Conservation (phyloP, 2,329 filamentous ascomycete species). For the Pseudopithomyces chartarum region DNA sequence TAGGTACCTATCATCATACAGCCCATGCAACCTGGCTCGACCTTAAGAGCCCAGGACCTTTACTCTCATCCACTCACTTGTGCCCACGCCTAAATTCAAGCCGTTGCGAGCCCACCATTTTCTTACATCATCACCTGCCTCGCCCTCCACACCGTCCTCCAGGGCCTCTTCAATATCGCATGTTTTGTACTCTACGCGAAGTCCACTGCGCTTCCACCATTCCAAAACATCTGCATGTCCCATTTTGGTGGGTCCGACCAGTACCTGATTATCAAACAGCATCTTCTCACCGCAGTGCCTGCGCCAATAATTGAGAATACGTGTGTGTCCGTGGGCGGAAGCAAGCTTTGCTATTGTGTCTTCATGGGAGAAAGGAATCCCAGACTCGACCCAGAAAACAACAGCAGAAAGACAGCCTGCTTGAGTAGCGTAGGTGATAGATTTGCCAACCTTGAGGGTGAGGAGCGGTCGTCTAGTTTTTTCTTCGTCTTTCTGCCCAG, state of each 20-base stretch:
- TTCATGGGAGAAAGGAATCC: slow-evolving; percentile 77
- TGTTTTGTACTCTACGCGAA: slow-evolving; percentile 88
- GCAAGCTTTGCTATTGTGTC: slow-evolving; percentile 85
- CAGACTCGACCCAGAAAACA: slow-evolving; percentile 85
- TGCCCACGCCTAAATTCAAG: slow-evolving; percentile 78
- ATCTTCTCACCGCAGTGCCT: slow-evolving; percentile 75
- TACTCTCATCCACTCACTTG: slow-evolving; percentile 87
- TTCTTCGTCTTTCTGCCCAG: slow-evolving; percentile 19
- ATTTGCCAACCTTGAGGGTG: slow-evolving; percentile 79
- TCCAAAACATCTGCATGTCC: slow-evolving; percentile 83
- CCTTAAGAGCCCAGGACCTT: slow-evolving; percentile 62
- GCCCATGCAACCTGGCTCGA: background rate
- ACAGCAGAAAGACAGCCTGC: slow-evolving; percentile 78
- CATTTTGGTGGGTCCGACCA: slow-evolving; percentile 86
- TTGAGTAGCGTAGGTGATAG: slow-evolving; percentile 82
- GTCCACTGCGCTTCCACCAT: slow-evolving; percentile 83
- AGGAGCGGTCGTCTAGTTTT: slow-evolving; percentile 39
- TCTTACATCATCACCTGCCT: slow-evolving; percentile 72
- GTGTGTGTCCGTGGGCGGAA: slow-evolving; percentile 81
- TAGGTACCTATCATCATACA: background rate
- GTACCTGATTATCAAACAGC: slow-evolving; percentile 80
- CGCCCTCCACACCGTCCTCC: slow-evolving; percentile 76
- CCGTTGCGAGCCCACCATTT: slow-evolving; percentile 89
- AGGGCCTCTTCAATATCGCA: slow-evolving; percentile 95
- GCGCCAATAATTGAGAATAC: slow-evolving; percentile 83